phyloP scores from a whole-genome alignment of 164 flowering plant species.

The Chimonanthus praecox region DNA sequence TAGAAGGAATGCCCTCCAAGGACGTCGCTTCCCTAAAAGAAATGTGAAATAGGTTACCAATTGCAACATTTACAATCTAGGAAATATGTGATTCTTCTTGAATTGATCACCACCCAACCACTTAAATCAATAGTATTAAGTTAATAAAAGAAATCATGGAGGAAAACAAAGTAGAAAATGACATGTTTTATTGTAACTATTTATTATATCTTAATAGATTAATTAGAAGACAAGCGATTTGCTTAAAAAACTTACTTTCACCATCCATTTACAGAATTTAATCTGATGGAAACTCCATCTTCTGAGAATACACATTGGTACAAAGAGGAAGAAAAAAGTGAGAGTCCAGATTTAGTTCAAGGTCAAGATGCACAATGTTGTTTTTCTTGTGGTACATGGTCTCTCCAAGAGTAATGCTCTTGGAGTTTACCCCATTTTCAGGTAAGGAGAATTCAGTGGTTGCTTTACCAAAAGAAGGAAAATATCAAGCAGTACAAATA shows the following conservation, averaged over 20 bases:
- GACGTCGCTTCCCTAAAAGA: constrained; percentile 73
- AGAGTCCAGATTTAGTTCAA: neutral
- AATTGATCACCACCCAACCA: neutral
- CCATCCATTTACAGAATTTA: neutral
- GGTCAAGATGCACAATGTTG: neutral
- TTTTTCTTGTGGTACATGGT: too few species aligned
- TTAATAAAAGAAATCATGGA: too few species aligned
- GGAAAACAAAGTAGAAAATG: neutral
- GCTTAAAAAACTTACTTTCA: neutral
- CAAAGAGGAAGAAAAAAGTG: neutral
- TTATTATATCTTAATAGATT: too few species aligned
- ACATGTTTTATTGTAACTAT: too few species aligned
- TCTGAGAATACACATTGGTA: neutral
- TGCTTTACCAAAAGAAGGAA: too few species aligned
- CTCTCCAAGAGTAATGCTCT: neutral
- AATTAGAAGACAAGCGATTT: neutral
- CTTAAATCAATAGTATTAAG: neutral
- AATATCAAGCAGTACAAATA: neutral
- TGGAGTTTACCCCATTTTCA: neutral
- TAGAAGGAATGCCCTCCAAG: constrained; percentile 95
- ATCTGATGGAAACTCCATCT: neutral
- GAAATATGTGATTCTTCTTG: neutral
- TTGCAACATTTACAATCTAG: neutral
- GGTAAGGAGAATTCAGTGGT: neutral
- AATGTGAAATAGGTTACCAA: neutral